These are phyloP conservation scores for Flaveria sonorensis DNA, from an alignment of 129 eudicot species.

Conservation along the genomic window DNA sequence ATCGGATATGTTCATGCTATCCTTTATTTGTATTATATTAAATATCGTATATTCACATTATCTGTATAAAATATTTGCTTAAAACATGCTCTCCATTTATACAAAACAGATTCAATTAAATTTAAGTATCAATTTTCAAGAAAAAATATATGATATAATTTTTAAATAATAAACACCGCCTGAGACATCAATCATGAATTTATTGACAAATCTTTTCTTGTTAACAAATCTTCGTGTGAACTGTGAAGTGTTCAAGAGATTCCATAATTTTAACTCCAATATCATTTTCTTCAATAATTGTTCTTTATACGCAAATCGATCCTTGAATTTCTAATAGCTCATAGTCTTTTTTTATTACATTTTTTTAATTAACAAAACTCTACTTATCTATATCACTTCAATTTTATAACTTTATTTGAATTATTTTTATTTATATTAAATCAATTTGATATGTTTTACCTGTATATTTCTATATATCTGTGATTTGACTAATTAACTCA, in stretches of 20 bases:
- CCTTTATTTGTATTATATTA: background rate
- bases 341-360: too few species aligned
- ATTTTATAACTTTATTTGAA: too few species aligned
- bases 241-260: slow-evolving; percentile 19
- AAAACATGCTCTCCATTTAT: slow-evolving; percentile 17
- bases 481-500: too few species aligned
- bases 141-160: too few species aligned
- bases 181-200: slow-evolving; percentile 20
- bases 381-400: too few species aligned
- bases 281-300: background rate
- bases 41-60: background rate
- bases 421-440: too few species aligned
- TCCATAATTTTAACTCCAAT: slow-evolving; percentile 28
- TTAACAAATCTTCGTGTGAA: slow-evolving; percentile 32
- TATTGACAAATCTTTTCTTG: slow-evolving; percentile 29
- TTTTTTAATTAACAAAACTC: too few species aligned
- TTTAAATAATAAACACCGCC: background rate
- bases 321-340: background rate
- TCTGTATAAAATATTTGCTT: background rate
- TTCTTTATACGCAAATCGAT: background rate
- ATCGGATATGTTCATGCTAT: background rate
- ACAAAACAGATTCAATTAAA: slow-evolving; percentile 12
- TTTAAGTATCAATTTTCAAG: too few species aligned
- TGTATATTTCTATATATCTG: too few species aligned
- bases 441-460: too few species aligned